Percentiles rank a stretch among this genome's conserved stretches.
Evolutionary conservation across 1,284 basidiomycete species (phyloP).

Genomic region (Boletus smithii): DNA sequence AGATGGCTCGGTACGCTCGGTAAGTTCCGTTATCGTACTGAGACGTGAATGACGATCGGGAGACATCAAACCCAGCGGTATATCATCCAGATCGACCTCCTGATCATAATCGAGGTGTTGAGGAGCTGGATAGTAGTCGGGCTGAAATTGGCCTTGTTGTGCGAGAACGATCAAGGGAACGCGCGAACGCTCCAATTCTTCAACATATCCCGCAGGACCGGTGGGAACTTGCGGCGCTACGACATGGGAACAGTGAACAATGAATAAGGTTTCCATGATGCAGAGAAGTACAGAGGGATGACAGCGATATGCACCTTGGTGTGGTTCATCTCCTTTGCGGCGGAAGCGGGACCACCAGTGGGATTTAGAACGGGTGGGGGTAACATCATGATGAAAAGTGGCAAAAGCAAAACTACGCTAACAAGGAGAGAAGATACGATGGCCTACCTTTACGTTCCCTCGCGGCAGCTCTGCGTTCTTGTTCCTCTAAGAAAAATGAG

Average conservation of each 20-base stretch:
- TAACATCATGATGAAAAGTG: constrained; percentile 32
- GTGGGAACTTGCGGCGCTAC: constrained; percentile 15
- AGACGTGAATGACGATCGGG: constrained; percentile 36
- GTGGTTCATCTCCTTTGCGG: constrained; percentile 31
- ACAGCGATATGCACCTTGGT: constrained; percentile 37
- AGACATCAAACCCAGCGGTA: constrained; percentile 21
- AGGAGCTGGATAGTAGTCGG: constrained; percentile 29
- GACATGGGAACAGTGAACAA: constrained; percentile 4
- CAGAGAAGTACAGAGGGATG: constrained; percentile 6
- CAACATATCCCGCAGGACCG: constrained; percentile 12
- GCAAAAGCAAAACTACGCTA: constrained; percentile 35
- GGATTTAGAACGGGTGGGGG: constrained; percentile 31
- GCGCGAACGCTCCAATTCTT: constrained; percentile 38
- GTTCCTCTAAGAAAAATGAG: constrained; percentile 48
- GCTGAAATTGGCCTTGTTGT: constrained; percentile 44
- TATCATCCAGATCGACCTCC: constrained; percentile 18
- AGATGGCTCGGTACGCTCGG: constrained; percentile 59
- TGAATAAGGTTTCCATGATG: constrained; percentile 15
- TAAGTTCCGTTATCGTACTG: constrained; percentile 63
- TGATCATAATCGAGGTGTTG: constrained; percentile 20
- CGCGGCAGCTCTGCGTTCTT: constrained; percentile 51
- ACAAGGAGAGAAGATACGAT: constrained; percentile 20
- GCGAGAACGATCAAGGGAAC: constrained; percentile 55
- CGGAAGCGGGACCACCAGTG: constrained; percentile 34
- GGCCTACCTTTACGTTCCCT: constrained; percentile 82